Evolutionary conservation across 371 early-diverging fungal genomes (phyloP), one percentile per base, ranked within the genome.

Genomic region (Blyttiomyces sp.): DNA sequence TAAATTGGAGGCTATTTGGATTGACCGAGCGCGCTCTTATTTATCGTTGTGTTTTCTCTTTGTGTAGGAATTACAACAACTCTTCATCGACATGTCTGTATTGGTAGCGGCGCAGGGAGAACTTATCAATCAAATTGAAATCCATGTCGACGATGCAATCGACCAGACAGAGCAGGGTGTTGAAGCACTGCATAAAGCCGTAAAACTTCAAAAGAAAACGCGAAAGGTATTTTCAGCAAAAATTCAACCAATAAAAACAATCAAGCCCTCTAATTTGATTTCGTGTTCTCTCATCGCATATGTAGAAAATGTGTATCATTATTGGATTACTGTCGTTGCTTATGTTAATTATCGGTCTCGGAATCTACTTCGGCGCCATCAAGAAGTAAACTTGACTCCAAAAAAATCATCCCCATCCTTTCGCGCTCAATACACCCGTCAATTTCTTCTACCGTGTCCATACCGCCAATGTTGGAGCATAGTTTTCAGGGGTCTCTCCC

Each of bases 71-170:
- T 69, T 94, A 48, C 90, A 90, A 66, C 87, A 90, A 74, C 74
- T 94, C 49, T 94, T 92, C 66, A 80, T 88, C 54, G 93, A 94
- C 69, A 91, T 94, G 92, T 85, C 91, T 50, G 89, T 90, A 59
- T 73, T 92, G 63, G 89, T 93, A 6, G 85, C 87, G 36, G 82
- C 86, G 16, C 93, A 93, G 67, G 92, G 87, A 26, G 86, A 87
- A 45, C 61, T 83, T 11, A 51, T 94, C 24, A 82, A 86, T 45
- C 79, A 87, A 49, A 86, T 93, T 24, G 92, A 91, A 63, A 63
- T 70, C 6, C 74, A 88, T 65, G 84, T 86, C 0, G 73, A 81
- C 17, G 75, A 81, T 48, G 81, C 89, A 4, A 83, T 79, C 13
- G 71, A 73, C 19, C 82, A 91, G 49, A 70, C 90, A 24, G 89